Base-by-base conservation (phyloP, 768 basidiomycete species). In the Amanita muscaria region DNA sequence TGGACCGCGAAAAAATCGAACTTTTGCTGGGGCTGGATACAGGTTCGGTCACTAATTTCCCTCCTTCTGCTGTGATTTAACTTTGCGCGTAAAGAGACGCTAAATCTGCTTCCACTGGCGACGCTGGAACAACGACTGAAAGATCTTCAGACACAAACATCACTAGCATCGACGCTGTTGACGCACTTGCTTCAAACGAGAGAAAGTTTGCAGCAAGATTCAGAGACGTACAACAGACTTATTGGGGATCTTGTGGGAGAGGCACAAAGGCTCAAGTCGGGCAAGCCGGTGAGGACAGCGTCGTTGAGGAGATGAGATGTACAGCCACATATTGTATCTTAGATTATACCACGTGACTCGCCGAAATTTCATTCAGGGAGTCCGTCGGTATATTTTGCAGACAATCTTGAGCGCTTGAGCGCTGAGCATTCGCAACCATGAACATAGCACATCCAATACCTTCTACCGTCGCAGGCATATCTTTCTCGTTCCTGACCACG, bases 221-320 rank as follows among this genome's bases (percentile, higher is more conserved):
- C 80, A 29, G 84, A 96, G 66, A 86, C 80, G 21, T 91, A 90
- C 56, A 93, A 96, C 61, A 83, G 80, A 12, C 69, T 92, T 46
- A 96, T 96, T 48, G 92, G 83, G 21, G 90, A 90, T 58, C 68
- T 96, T 40, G 89, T 96, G n/a, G 80, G 80, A 33, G 89, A 94
- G 61, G 91, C 92, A 25, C 87, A 88, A 58, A 88, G 85, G 62
- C 70, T 80, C 43, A 88, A 86, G 56, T 77, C 77, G 5, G 76
- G 77, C 12, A 85, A 81, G 53, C 68, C 66, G 48, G 30, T 31
- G 11, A 42, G 41, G 31, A 64, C 66, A 50, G 57, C 48, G 24
- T 46, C 64, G 49, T 65, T 71, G 23, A 65, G 55, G 49, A 69
- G 76, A 51, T 72, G 74, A 42, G 76, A 70, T 53, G 70, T 10